Evolutionary conservation across 805 yeast species (phyloP).

Genomic region (Saccharomyces kudriavzevii): DNA sequence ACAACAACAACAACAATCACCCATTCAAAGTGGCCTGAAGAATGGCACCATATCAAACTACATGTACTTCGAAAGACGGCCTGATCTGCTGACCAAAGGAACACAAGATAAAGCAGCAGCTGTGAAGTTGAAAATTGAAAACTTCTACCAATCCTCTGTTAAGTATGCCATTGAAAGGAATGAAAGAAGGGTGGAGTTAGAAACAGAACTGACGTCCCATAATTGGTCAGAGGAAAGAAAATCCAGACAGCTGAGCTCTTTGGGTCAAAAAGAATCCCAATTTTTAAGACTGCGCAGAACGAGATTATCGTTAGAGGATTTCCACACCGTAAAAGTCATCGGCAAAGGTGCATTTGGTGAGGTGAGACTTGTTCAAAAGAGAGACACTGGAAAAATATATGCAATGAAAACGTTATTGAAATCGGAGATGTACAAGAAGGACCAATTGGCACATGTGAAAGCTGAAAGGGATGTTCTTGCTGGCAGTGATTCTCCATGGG

Average conservation of each 20-base stretch:
- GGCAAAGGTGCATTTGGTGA: constrained; percentile 99
- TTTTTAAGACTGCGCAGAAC: constrained; percentile 81
- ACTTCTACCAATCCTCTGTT: constrained; percentile 77
- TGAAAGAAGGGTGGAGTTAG: constrained; percentile 82
- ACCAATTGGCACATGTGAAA: constrained; percentile 89
- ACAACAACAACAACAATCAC: constrained; percentile 14
- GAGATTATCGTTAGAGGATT: constrained; percentile 72
- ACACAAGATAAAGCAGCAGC: constrained; percentile 82
- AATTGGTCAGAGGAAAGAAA: constrained; percentile 80
- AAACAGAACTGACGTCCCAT: constrained; percentile 57
- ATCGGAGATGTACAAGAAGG: constrained; percentile 90
- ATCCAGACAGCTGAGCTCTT: constrained; percentile 66
- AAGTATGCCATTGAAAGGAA: constrained; percentile 92
- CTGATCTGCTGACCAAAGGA: constrained; percentile 61
- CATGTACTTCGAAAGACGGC: constrained; percentile 74
- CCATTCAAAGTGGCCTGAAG: not conserved
- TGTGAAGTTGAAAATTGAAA: constrained; percentile 71
- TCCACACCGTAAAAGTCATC: constrained; percentile 75
- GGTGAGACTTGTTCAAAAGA: constrained; percentile 87
- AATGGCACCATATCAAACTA: constrained; percentile 34
- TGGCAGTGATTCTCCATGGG: constrained; percentile 83
- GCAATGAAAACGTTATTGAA: constrained; percentile 91
- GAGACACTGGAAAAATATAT: constrained; percentile 80
- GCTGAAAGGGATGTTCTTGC: constrained; percentile 95
- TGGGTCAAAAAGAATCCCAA: constrained; percentile 85